These are phyloP conservation scores for Penicillium oxalicum DNA, from an alignment of 2,329 filamentous ascomycete species.

Conservation along the genomic window DNA sequence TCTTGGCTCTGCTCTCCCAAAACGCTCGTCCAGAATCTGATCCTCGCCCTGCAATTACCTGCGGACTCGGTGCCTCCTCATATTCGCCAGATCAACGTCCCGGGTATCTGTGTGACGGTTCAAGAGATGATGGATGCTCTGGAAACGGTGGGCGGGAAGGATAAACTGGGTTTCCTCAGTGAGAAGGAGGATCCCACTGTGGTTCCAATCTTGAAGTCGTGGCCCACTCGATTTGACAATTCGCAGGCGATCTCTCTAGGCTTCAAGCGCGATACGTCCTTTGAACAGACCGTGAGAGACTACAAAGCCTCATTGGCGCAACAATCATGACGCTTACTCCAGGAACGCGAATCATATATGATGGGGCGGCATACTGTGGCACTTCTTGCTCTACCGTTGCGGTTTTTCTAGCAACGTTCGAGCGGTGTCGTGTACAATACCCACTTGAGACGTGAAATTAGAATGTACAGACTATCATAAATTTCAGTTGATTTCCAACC, in stretches of 20 bases:
- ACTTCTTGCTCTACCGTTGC: too few relatives aligned
- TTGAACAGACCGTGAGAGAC: slow-evolving; percentile 52
- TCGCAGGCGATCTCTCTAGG: slow-evolving; percentile 47
- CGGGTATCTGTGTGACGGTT: slow-evolving; percentile 49
- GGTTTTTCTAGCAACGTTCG: too few relatives aligned
- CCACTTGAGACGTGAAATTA: too few relatives aligned
- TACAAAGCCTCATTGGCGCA: slow-evolving; percentile 40
- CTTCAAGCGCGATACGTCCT: slow-evolving; percentile 47
- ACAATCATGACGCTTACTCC: slow-evolving; percentile 5
- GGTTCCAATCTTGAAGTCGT: slow-evolving; percentile 50
- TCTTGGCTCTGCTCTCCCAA: slow-evolving; percentile 53
- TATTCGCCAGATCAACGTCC: slow-evolving; percentile 53
- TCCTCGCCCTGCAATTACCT: slow-evolving; percentile 44
- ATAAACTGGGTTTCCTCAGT: slow-evolving; percentile 46
- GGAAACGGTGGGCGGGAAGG: slow-evolving; percentile 50
- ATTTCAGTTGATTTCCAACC: too few relatives aligned
- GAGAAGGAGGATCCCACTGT: slow-evolving; percentile 49
- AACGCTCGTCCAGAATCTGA: slow-evolving; percentile 49
- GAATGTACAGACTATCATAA: too few relatives aligned
- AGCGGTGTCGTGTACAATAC: too few relatives aligned
- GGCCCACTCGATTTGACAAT: slow-evolving; percentile 53
- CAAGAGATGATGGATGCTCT: slow-evolving; percentile 53
- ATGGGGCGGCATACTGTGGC: too few relatives aligned
- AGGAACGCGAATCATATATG: neutral
- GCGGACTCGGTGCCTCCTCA: slow-evolving; percentile 37